A percentile compares a stretch with the other conserved stretches of the same genome.
Evolutionary conservation across 108 stramenopile species (phyloP).

Genomic region (Skeletonema marinoi): DNA sequence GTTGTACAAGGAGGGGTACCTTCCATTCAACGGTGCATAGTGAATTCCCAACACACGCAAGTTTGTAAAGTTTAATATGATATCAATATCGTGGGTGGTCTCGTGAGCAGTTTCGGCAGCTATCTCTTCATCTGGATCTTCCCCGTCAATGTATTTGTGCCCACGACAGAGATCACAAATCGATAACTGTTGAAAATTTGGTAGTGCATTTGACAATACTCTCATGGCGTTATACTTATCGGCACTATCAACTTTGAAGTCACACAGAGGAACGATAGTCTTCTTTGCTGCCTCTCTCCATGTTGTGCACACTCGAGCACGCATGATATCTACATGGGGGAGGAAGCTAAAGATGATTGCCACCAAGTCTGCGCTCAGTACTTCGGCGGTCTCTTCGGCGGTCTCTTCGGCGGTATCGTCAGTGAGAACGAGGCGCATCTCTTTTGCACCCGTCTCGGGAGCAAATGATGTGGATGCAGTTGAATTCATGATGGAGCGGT

Average conservation of each 20-base stretch:
- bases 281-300: background rate
- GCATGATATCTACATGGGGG: background rate
- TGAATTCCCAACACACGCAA: background rate
- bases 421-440: too few species aligned
- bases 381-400: too few species aligned
- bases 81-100: slow-evolving; percentile 4
- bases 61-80: background rate
- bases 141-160: background rate
- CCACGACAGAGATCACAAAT: background rate
- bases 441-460: too few species aligned
- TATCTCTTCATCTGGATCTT: background rate
- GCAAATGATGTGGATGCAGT: too few species aligned
- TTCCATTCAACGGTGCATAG: background rate
- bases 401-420: too few species aligned
- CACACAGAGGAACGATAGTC: slow-evolving; percentile 6
- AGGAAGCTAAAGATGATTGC: slow-evolving; percentile 1
- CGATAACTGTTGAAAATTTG: background rate
- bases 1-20: background rate
- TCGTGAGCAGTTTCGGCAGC: background rate
- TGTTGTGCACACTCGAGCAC: background rate
- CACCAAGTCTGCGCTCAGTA: background rate
- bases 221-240: background rate
- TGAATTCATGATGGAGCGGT: too few species aligned
- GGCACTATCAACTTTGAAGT: background rate
- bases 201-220: background rate